Conservation (phyloP, 371 early-diverging fungal species). For the Apophysomyces trapeziformis region DNA sequence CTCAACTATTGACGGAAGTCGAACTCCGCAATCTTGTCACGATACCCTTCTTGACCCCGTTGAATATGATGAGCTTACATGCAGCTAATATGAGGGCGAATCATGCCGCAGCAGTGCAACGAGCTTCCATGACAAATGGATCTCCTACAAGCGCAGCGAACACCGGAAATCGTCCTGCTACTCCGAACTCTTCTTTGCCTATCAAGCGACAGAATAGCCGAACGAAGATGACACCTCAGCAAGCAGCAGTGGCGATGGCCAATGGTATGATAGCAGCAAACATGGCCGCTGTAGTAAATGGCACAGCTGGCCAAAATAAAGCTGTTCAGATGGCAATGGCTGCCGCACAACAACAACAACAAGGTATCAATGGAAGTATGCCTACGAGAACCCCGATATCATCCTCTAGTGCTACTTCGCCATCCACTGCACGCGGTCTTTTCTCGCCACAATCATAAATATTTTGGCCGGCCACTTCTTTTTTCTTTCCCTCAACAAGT, state of each 20-base stretch:
- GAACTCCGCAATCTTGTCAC: conserved; percentile 55
- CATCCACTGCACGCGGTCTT: background rate
- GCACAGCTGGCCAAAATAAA: conserved; percentile 29
- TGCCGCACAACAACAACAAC: conserved; percentile 34
- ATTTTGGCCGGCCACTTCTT: background rate
- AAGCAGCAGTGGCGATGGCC: conserved; percentile 51
- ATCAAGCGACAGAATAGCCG: conserved; percentile 45
- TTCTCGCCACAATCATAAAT: conserved; percentile 1
- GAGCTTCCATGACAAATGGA: conserved; percentile 8
- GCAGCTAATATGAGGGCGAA: conserved; percentile 11
- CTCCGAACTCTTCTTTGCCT: conserved; percentile 26
- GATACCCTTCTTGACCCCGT: conserved; percentile 32
- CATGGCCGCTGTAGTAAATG: conserved; percentile 48
- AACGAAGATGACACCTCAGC: conserved; percentile 49
- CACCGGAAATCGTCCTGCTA: background rate
- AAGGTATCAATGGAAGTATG: background rate
- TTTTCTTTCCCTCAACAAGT: background rate
- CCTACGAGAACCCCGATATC: conserved; percentile 2
- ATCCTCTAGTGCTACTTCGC: background rate
- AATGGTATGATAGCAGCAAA: conserved; percentile 54
- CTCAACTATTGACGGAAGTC: conserved; percentile 49
- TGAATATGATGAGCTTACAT: conserved; percentile 21
- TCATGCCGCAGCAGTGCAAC: conserved; percentile 8
- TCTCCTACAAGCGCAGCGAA: background rate
- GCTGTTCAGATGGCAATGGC: conserved; percentile 45